A percentile compares a stretch with the other conserved stretches of the same genome.
phyloP scores from a whole-genome alignment of 2,329 filamentous ascomycete species.

The Epicoccum nigrum region DNA sequence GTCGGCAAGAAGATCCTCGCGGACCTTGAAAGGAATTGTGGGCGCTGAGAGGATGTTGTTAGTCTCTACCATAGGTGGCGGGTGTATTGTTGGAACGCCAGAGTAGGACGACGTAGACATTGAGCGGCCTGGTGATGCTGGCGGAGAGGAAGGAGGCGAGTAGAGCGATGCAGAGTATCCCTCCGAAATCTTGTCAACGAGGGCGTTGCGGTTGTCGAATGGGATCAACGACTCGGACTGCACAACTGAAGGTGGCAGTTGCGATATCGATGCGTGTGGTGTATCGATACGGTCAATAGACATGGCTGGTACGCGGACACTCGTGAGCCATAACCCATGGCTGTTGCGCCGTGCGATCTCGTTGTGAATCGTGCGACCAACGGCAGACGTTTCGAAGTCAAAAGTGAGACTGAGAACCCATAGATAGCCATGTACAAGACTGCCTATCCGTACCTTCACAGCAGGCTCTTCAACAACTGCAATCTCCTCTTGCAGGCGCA shows the following conservation, averaged over 20 bases:
- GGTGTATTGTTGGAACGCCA: conserved; percentile 52
- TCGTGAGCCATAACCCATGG: conserved; percentile 79
- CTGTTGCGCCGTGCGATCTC: conserved; percentile 77
- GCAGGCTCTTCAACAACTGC: conserved; percentile 67
- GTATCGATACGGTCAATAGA: conserved; percentile 63
- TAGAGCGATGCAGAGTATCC: conserved; percentile 68
- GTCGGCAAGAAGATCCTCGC: conserved; percentile 76
- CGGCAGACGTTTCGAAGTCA: conserved; percentile 71
- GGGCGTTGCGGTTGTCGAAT: conserved; percentile 73
- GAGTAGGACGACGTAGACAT: conserved; percentile 60
- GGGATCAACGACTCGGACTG: conserved; percentile 61
- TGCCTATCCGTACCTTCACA: conserved; percentile 79
- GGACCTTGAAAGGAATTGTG: conserved; percentile 69
- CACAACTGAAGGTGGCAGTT: conserved; percentile 34
- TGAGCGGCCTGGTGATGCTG: conserved; percentile 69
- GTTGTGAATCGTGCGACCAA: conserved; percentile 73
- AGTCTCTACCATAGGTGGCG: conserved; percentile 22
- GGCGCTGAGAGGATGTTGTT: conserved; percentile 31
- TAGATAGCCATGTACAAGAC: conserved; percentile 87
- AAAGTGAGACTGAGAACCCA: conserved; percentile 80
- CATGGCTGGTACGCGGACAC: conserved; percentile 72
- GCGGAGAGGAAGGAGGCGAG: conserved; percentile 73
- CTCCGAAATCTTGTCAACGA: conserved; percentile 76
- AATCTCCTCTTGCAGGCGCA: conserved; percentile 86
- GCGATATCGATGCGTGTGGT: conserved; percentile 31